These are phyloP conservation scores for Blastobotrys mokoenaii DNA, from an alignment of 805 yeast species.

Conservation along the genomic window DNA sequence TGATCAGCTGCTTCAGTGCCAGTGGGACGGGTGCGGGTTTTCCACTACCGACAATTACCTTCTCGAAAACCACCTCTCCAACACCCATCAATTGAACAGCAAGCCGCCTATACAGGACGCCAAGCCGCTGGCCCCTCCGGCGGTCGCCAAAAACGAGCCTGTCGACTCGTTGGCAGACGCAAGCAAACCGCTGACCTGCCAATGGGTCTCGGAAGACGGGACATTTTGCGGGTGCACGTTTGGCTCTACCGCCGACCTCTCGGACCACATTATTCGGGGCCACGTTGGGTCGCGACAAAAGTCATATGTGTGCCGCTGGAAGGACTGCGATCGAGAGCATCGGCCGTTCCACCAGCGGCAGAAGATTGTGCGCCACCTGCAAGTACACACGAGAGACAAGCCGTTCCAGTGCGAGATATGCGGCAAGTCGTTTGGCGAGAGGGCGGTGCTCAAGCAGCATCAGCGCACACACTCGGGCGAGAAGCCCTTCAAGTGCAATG, in stretches of 20 bases:
- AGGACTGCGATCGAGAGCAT: constrained; percentile 53
- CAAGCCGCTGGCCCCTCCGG: too few species aligned
- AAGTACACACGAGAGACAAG: constrained; percentile 76
- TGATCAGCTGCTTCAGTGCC: constrained; percentile 33
- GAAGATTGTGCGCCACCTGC: constrained; percentile 76
- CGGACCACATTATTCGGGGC: constrained; percentile 54
- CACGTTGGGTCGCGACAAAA: constrained; percentile 75
- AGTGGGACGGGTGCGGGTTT: constrained; percentile 60
- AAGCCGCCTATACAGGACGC: constrained; percentile 1
- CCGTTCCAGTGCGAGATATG: constrained; percentile 72
- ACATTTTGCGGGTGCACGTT: constrained; percentile 45
- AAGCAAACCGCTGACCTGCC: constrained; percentile 23
- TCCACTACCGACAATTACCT: constrained; percentile 32
- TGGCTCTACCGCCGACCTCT: constrained; percentile 48
- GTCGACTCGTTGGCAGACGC: constrained; percentile 2
- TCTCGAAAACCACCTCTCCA: constrained; percentile 39
- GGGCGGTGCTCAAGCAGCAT: constrained; percentile 72
- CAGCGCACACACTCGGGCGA: constrained; percentile 82
- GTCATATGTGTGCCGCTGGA: constrained; percentile 68
- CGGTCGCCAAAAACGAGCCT: too few species aligned
- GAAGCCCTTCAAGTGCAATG: constrained; percentile 67
- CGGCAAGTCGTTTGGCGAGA: constrained; percentile 64
- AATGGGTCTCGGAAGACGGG: constrained; percentile 32
- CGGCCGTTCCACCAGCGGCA: constrained; percentile 73
- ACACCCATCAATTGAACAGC: constrained; percentile 18